Evolutionary conservation across 2,329 filamentous ascomycete genomes (phyloP).

Genomic region (Xylaria multiplex): DNA sequence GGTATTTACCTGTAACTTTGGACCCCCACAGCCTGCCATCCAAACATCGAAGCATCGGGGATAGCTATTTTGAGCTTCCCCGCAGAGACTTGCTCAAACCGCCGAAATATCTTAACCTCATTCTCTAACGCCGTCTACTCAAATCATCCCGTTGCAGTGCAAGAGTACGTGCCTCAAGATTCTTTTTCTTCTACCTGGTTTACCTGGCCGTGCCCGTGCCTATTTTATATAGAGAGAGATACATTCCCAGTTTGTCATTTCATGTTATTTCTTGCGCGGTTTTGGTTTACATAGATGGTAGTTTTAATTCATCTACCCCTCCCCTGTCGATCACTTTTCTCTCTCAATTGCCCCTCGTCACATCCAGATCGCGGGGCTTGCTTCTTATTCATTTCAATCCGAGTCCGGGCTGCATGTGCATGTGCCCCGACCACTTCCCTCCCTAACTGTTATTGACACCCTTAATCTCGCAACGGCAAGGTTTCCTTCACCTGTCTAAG

Average conservation of each 20-base stretch:
- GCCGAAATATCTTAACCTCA: constrained; percentile 16
- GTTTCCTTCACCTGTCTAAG: constrained; percentile 1
- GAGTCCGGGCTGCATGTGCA: constrained; percentile 9
- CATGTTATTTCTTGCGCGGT: background rate
- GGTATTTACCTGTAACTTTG: no score
- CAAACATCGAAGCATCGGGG: constrained; percentile 24
- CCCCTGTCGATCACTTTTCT: constrained; percentile 35
- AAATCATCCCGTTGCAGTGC: constrained; percentile 12
- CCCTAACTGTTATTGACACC: background rate
- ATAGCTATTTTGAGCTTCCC: constrained; percentile 38
- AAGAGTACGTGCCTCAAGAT: background rate
- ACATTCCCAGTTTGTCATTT: constrained; percentile 2
- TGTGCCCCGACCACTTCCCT: background rate
- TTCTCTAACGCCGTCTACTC: constrained; percentile 6
- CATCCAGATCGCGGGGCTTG: constrained; percentile 21
- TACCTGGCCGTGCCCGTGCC: no score
- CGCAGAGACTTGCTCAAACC: constrained; percentile 24
- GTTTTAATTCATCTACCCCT: background rate
- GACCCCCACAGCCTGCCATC: background rate
- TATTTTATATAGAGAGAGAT: constrained; percentile 1
- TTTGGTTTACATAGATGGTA: no score
- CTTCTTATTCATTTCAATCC: constrained; percentile 1
- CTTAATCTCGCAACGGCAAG: constrained; percentile 9
- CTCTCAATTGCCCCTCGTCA: background rate
- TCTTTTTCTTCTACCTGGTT: background rate